Evolutionary conservation across 208 protist species (phyloP), one percentile per base, ranked within the genome.

Genomic region (Trypanosoma scelopori): DNA sequence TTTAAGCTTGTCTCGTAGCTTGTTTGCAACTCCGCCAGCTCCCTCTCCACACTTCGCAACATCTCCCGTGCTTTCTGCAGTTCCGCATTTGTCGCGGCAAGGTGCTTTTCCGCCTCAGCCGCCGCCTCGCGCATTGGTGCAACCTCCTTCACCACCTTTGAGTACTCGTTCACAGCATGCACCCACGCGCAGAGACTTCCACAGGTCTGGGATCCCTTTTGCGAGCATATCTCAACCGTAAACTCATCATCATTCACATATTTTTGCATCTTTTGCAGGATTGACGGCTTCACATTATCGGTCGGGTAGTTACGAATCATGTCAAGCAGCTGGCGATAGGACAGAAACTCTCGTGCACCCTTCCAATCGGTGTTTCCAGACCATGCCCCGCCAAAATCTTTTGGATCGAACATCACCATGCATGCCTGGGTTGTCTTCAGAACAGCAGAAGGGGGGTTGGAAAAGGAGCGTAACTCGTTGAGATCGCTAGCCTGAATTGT

Each of bases 151-250:
- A 97, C 91, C 27, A 98, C 95, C 61, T 97, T 90, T 59, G 91
- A 94, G 78, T 97, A 98, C 71, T 94, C 84, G 71, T 98, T 89
- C 58, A 99, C 91, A n/a, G 97, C 97, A 60, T 90, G 82, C 69
- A 97, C 89, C 98, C 98, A 99, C 58, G 89, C 85, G 60, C 97
- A 99, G 15, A 99, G 85, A 48, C 88, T 95, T n/a, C 85, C 92
- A 52, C 95, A 98, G 28, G 98, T 98, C 71, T 93, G 79, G 28
- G 94, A 98, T 20, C 95, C 93, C 66, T 95, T 93, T 37, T 72
- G 69, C 23, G 97, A 97, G 55, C 89, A 91, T 30, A 89, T 89
- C 66, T 98, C 94, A 12, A 95, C 87, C 9, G 81, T 92, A 79
- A 99, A 99, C 57, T 99, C 96, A 41, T 98, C 85, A 52, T 97